Base-by-base conservation (phyloP, 805 yeast genomes). In the Candida qinlingensis region DNA sequence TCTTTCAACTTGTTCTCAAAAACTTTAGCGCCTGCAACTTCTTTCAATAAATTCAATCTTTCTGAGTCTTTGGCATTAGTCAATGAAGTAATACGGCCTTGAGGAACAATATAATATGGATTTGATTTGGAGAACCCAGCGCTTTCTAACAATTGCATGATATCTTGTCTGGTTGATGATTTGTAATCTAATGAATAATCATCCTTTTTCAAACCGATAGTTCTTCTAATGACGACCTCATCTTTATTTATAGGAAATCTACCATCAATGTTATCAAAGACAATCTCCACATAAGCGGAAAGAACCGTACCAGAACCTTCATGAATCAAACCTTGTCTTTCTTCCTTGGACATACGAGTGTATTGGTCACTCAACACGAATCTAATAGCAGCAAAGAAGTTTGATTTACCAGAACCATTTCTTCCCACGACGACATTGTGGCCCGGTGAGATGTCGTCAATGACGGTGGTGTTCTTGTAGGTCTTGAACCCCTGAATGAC, bases 31-130 rank as follows among this genome's bases (percentile, higher is more conserved):
- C 99, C 99, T 31, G 97, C 94, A 34, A 92, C 96, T 60, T 90
- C 96, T 56, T 92, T 90, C 56, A 94, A 70, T 37, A 91, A 69
- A 35, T 78, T 75, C 45, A 92, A 72, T 52, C 97, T 77, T 61
- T 91, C 97, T 3, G 78, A 61, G 61, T 90, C 97, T 57, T 87
- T 87, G 0, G 97, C 92, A 61, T 89, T 89, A 0, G 98, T 92
- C 50, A 94, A 72, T 0, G 87, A 76, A 1, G 96, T 85, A 57
- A 94, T 88, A 57, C 87, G 76, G 25, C 99, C 99, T 67, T 94
- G 99, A 0, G 99, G 98, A 5, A 94, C 98, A 56, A 94, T 92
- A 64, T 92, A 92, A 66, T 91, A 92, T 1, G 97, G 97, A 54
- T 90, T 91, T 6, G 89, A 81, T 52, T 86, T 76, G 0, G 96